A percentile compares a stretch with the other conserved stretches of the same genome.
Evolutionary conservation across 2,329 filamentous ascomycete genomes (phyloP).

Genomic region (Pseudofabraea citricarpa): DNA sequence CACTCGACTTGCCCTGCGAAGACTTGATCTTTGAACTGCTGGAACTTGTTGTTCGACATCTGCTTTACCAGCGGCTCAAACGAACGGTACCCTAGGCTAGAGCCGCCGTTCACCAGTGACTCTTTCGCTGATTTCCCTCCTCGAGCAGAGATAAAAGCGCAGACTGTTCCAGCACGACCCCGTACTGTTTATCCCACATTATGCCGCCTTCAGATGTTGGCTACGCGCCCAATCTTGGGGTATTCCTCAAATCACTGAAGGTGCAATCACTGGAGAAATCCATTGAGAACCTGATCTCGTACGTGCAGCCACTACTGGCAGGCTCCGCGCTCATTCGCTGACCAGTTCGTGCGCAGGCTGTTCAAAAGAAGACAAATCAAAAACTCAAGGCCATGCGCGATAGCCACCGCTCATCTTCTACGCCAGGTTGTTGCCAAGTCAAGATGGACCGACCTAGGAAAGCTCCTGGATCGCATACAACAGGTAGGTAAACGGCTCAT

Average conservation of each 20-base stretch:
- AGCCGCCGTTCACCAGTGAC: no score
- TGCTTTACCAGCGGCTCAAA: no score
- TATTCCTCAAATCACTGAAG: slow-evolving; percentile 76
- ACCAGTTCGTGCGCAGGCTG: slow-evolving; percentile 43
- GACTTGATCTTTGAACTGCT: no score
- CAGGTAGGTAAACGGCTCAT: slow-evolving; percentile 73
- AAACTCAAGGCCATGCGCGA: slow-evolving; percentile 81
- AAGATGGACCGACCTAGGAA: slow-evolving; percentile 71
- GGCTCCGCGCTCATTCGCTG: slow-evolving; percentile 2
- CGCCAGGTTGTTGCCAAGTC: slow-evolving; percentile 80
- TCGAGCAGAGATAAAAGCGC: no score
- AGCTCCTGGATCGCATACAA: slow-evolving; percentile 76
- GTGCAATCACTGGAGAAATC: slow-evolving; percentile 72
- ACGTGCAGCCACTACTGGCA: slow-evolving; percentile 10
- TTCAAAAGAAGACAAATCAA: slow-evolving; percentile 88
- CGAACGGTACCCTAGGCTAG: no score
- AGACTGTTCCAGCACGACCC: no score
- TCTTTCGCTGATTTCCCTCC: no score
- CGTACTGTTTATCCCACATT: no score
- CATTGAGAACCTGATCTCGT: slow-evolving; percentile 82
- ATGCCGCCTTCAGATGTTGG: slow-evolving; percentile 49
- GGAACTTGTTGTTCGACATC: no score
- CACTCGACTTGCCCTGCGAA: no score
- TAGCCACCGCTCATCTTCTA: slow-evolving; percentile 85
- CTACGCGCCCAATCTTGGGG: slow-evolving; percentile 68